phyloP scores from a whole-genome alignment of 495 filamentous ascomycete genomes.

The Podospora comata region DNA sequence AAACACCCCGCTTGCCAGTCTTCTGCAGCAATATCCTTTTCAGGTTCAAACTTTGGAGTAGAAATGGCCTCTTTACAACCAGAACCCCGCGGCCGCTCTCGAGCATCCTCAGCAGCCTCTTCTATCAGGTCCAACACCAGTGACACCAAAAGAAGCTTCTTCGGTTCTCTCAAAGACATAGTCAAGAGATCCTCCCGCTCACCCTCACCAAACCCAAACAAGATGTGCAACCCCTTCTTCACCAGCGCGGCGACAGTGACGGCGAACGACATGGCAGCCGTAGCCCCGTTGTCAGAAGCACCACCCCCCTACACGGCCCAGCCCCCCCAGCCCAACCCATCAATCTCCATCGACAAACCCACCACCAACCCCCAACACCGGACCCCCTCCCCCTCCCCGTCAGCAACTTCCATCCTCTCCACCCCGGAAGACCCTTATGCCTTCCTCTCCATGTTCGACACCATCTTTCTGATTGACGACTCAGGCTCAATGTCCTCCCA shows the following conservation, averaged over 20 bases:
- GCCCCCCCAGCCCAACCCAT: conserved; percentile 13
- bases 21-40: background rate
- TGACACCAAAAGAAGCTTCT: conserved; percentile 13
- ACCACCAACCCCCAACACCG: background rate
- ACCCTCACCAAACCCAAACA: conserved; percentile 2
- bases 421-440: conserved; percentile 63
- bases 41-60: background rate
- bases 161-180: conserved; percentile 25
- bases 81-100: background rate
- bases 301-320: conserved; percentile 13
- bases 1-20: background rate
- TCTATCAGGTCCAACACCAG: conserved; percentile 7
- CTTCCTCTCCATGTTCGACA: conserved; percentile 89
- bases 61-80: conserved; percentile 1
- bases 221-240: conserved; percentile 9
- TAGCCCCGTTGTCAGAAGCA: conserved; percentile 6
- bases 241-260: conserved; percentile 2
- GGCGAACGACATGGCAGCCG: conserved; percentile 2
- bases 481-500: conserved; percentile 79
- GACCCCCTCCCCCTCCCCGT: conserved; percentile 25
- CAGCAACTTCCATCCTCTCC: conserved; percentile 23
- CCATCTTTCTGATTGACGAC: conserved; percentile 92
- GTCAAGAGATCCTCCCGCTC: conserved; percentile 20
- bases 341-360: conserved; percentile 18
- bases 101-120: conserved; percentile 7